Base-by-base conservation (phyloP, 2,329 filamentous ascomycete genomes). In the Sporothrix curviconia region DNA sequence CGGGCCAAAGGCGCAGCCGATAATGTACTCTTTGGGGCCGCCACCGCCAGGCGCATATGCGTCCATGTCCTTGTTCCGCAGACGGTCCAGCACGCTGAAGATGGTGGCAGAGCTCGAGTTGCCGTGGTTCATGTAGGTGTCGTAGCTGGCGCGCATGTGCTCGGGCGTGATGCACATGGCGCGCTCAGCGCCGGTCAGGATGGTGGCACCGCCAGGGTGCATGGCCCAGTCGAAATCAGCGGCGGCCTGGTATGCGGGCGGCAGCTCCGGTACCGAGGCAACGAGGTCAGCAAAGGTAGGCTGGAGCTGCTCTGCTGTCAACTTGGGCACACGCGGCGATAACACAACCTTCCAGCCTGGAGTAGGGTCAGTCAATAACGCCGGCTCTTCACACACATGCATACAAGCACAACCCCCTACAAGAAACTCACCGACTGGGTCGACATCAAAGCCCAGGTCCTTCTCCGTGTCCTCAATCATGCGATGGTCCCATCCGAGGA, bases 191-290 rank as follows among this genome's bases (percentile, higher is more conserved):
- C 84, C 83, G 0, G 82, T 77, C 2, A 89, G 72, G 42, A 89
- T 86, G 1, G 84, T 83, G 0, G 82, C 76, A 17, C 86, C 86
- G 4, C 86, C 86, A 0, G 86, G 86, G 63, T 89, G 86, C 66
- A 89, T 78, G 1, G 85, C 86, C 86, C 86, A 89, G 72, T 89
- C 86, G 62, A 87, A 87, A 59, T 86, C 80, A 0, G 74, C 67
- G 0, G 84, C 73, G 0, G 67, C 62, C n/a, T 68, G 65, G 63
- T 78, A 78, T 7, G 68, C 64, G 5, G 67, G 65, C 1, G 80
- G 78, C 3, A 83, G 68, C 1, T 70, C 42, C 1, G 62, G 58
- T 22, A 79, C 66, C 7, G 76, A 76, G 6, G 76, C 69, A 32
- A 85, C 65, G 14, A 87, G 74, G 25, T 80, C 74, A 15, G 71